A percentile compares a stretch with the other conserved stretches of the same genome.
phyloP scores from a whole-genome alignment of 768 basidiomycete genomes.

The Suillus decipiens region DNA sequence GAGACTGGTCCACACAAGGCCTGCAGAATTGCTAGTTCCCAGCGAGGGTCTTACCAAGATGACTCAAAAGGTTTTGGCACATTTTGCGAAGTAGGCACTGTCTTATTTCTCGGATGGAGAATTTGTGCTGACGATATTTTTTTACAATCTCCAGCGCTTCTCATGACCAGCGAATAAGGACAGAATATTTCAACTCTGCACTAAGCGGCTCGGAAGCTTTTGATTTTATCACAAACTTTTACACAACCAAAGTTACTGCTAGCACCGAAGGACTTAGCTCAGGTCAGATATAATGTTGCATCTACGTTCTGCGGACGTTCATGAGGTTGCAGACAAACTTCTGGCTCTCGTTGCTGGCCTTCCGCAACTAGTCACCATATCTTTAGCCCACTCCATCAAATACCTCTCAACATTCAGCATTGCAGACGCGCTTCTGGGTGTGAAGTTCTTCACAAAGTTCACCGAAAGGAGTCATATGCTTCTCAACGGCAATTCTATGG shows the following conservation, averaged over 20 bases:
- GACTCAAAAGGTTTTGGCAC: constrained; percentile 73
- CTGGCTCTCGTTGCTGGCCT: constrained; percentile 65
- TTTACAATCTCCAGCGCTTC: constrained; percentile 36
- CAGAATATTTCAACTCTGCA: constrained; percentile 56
- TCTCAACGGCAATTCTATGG: constrained; percentile 83
- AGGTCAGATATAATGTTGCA: constrained; percentile 37
- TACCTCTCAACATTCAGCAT: constrained; percentile 76
- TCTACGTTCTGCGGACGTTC: neutral
- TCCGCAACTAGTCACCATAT: constrained; percentile 68
- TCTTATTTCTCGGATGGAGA: neutral
- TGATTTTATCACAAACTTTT: constrained; percentile 63
- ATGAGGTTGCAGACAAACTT: constrained; percentile 48
- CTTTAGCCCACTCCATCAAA: constrained; percentile 70
- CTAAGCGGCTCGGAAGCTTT: constrained; percentile 74
- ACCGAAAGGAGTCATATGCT: constrained; percentile 81
- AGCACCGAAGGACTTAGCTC: constrained; percentile 47
- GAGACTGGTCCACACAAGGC: constrained; percentile 80
- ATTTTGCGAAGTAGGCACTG: constrained; percentile 62
- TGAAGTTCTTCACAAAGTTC: constrained; percentile 79
- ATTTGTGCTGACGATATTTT: constrained; percentile 14
- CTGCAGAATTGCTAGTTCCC: constrained; percentile 78
- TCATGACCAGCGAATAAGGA: constrained; percentile 49
- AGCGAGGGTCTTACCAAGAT: constrained; percentile 57
- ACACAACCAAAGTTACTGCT: constrained; percentile 50
- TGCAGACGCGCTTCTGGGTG: constrained; percentile 75